These are phyloP conservation scores for Dioszegia crocea DNA, from an alignment of 768 basidiomycete genomes.

Conservation along the genomic window DNA sequence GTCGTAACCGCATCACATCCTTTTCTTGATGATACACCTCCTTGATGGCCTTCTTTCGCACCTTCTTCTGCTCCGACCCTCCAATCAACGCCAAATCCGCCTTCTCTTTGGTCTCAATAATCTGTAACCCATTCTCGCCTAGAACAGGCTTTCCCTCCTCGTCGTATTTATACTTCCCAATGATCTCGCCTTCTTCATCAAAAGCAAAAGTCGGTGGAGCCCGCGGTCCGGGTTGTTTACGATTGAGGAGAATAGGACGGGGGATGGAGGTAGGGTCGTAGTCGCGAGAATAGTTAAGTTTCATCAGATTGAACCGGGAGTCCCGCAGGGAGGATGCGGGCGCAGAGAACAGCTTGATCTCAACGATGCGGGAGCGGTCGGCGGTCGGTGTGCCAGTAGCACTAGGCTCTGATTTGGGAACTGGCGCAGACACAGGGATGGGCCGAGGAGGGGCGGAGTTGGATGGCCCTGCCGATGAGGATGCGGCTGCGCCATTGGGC, in stretches of 20 bases:
- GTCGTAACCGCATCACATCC: constrained; percentile 31
- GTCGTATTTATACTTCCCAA: constrained; percentile 39
- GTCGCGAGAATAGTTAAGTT: constrained; percentile 24
- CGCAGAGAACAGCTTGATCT: constrained; percentile 40
- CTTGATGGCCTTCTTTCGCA: constrained; percentile 18
- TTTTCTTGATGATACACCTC: constrained; percentile 41
- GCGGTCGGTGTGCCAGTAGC: not conserved
- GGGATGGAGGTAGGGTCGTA: constrained; percentile 24
- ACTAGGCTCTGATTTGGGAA: constrained; percentile 14
- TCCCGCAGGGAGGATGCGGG: not conserved
- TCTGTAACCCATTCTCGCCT: constrained; percentile 27
- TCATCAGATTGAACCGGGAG: constrained; percentile 34
- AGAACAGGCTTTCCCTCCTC: constrained; percentile 32
- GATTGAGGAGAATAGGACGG: constrained; percentile 27
- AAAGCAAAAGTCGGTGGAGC: constrained; percentile 24
- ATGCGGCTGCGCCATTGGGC: not conserved
- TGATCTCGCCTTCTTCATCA: constrained; percentile 28
- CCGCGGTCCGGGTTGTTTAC: constrained; percentile 36
- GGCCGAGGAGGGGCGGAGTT: not conserved
- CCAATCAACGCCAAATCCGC: constrained; percentile 37
- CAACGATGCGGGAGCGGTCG: constrained; percentile 13
- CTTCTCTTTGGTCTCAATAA: constrained; percentile 25
- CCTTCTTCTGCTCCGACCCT: constrained; percentile 5
- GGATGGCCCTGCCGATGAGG: constrained; percentile 3
- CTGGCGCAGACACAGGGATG: not conserved